A percentile compares a stretch with the other conserved stretches of the same genome.
phyloP scores from a whole-genome alignment of 2,329 filamentous ascomycete genomes.

The Endocalyx cinctus region DNA sequence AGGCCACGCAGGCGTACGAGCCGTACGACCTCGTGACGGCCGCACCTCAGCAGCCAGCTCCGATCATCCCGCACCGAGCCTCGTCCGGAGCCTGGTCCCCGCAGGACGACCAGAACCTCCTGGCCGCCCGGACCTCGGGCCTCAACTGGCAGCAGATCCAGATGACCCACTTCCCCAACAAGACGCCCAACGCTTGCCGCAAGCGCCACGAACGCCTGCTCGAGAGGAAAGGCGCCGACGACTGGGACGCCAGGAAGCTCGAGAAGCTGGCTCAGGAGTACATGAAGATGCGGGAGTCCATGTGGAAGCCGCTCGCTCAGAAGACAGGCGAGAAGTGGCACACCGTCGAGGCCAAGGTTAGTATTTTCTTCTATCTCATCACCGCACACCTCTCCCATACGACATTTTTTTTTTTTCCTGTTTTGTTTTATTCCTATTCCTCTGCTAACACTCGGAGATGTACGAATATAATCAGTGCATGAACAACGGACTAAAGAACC shows the following conservation, averaged over 20 bases:
- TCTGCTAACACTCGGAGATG: neutral
- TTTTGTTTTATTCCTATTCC: neutral
- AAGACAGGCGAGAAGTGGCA: slow-evolving; percentile 79
- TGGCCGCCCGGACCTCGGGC: slow-evolving; percentile 66
- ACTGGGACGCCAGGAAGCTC: slow-evolving; percentile 74
- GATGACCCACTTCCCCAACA: slow-evolving; percentile 68
- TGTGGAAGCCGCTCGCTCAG: slow-evolving; percentile 73
- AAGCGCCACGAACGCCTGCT: slow-evolving; percentile 84
- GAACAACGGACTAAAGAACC: slow-evolving; percentile 77
- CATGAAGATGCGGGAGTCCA: slow-evolving; percentile 72
- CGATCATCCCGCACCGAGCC: slow-evolving; percentile 43
- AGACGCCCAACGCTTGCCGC: slow-evolving; percentile 79
- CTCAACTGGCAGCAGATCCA: slow-evolving; percentile 84
- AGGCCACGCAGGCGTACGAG: slow-evolving; percentile 36
- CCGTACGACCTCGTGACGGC: slow-evolving; percentile 26
- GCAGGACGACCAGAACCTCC: slow-evolving; percentile 69
- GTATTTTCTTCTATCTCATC: slow-evolving; percentile 10
- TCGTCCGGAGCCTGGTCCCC: slow-evolving; percentile 67
- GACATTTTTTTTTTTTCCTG: neutral
- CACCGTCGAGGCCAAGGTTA: slow-evolving; percentile 59
- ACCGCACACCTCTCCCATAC: too few relatives aligned
- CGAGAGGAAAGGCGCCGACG: slow-evolving; percentile 68
- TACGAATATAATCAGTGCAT: slow-evolving; percentile 57
- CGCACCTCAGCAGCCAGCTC: slow-evolving; percentile 28
- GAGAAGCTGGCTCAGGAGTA: slow-evolving; percentile 74